Percentiles rank a stretch among this genome's conserved stretches.
phyloP scores from a whole-genome alignment of 768 basidiomycete species.

The Sarcodon aspratus region DNA sequence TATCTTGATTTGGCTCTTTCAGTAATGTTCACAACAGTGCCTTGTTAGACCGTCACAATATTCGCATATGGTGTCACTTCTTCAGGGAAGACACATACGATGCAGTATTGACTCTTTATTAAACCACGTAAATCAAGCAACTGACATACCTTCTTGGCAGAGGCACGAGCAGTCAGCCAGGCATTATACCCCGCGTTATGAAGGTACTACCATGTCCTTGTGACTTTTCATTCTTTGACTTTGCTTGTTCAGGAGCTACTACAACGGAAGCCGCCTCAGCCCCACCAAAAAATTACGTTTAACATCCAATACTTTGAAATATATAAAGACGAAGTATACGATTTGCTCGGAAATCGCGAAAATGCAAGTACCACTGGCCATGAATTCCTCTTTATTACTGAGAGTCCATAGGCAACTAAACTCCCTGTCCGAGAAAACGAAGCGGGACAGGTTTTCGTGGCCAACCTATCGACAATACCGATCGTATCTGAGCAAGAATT shows the following conservation, averaged over 20 bases:
- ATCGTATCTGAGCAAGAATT: constrained; percentile 37
- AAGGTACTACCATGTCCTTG: constrained; percentile 25
- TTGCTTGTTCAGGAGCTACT: constrained; percentile 8
- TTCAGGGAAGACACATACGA: constrained; percentile 87
- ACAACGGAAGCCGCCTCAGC: neutral
- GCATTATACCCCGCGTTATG: constrained; percentile 79
- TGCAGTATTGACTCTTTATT: constrained; percentile 35
- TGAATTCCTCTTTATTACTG: neutral
- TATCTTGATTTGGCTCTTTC: constrained; percentile 2
- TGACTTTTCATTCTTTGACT: constrained; percentile 2
- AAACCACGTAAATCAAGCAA: no score
- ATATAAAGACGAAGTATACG: constrained; percentile 86
- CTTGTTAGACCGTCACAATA: constrained; percentile 63
- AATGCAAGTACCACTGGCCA: constrained; percentile 29
- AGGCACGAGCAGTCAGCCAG: constrained; percentile 60
- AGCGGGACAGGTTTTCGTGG: constrained; percentile 40
- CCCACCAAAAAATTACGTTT: constrained; percentile 23
- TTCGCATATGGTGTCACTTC: constrained; percentile 90
- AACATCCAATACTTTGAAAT: constrained; percentile 80
- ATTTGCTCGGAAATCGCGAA: constrained; percentile 66
- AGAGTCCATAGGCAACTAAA: constrained; percentile 30
- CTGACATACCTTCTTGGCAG: no score
- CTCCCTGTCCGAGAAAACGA: constrained; percentile 45
- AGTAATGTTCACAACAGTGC: neutral
- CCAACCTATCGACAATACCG: constrained; percentile 31